Evolutionary conservation across 2,329 filamentous ascomycete species (phyloP).

Genomic region (Penicillium crustosum): DNA sequence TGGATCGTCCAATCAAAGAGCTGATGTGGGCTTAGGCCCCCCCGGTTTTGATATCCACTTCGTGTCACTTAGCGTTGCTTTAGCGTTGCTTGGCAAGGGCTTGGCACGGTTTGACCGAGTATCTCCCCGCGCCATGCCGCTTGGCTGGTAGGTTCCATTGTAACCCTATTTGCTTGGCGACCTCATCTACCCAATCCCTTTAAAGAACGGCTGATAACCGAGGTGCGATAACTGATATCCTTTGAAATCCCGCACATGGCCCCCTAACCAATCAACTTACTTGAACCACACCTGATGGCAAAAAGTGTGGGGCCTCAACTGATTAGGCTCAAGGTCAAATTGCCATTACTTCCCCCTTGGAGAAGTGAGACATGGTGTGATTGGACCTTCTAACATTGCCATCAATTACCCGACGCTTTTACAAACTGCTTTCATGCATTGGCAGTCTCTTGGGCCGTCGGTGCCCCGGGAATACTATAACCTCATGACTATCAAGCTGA

Average conservation of each 20-base stretch:
- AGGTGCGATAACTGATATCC: conserved; percentile 12
- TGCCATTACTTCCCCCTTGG: neutral
- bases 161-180: conserved; percentile 27
- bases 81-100: conserved; percentile 8
- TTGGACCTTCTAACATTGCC: neutral
- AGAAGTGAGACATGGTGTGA: conserved; percentile 5
- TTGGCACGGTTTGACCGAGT: neutral
- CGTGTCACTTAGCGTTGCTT: neutral
- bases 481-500: neutral
- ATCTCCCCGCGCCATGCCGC: conserved; percentile 9
- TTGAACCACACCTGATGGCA: too few species aligned
- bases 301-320: neutral
- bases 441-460: conserved; percentile 8
- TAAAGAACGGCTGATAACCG: conserved; percentile 1
- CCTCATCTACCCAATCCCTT: neutral
- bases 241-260: conserved; percentile 5
- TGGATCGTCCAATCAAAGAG: conserved; percentile 4
- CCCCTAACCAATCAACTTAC: neutral
- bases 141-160: conserved; percentile 28
- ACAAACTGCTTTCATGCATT: neutral
- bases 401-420: neutral
- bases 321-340: conserved; percentile 2
- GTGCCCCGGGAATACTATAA: neutral
- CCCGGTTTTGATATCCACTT: neutral
- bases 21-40: neutral